A percentile compares a stretch with the other conserved stretches of the same genome.
These are phyloP conservation scores for Pulveroboletus sp. DNA, from an alignment of 768 basidiomycete genomes.

Conservation along the genomic window DNA sequence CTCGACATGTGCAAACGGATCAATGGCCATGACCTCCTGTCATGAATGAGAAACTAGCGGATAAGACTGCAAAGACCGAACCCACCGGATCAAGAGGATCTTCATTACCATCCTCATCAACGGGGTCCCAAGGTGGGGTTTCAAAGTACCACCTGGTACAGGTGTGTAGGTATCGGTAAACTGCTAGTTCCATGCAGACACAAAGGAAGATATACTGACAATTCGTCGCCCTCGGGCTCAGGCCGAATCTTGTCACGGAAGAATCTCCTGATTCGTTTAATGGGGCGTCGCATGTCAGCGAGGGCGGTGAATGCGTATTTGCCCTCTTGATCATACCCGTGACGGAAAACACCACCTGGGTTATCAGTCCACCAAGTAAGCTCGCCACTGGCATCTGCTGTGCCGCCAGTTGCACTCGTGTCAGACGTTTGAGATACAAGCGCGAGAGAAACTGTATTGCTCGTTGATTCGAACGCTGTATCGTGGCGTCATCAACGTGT, in stretches of 20 bases:
- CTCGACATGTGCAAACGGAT: slow-evolving; percentile 7
- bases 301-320: slow-evolving; percentile 20
- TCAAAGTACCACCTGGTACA: slow-evolving; percentile 18
- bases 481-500: not conserved
- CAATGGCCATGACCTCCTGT: slow-evolving; percentile 3
- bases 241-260: slow-evolving; percentile 15
- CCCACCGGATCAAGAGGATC: slow-evolving; percentile 19
- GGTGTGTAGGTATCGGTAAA: not conserved
- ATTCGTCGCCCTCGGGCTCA: slow-evolving; percentile 11
- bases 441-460: slow-evolving; percentile 21
- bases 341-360: slow-evolving; percentile 17
- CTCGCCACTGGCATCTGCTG: not conserved
- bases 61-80: not conserved
- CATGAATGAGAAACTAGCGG: not conserved
- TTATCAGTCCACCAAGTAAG: slow-evolving; percentile 20
- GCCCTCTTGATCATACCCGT: slow-evolving; percentile 16
- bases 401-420: not conserved
- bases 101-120: slow-evolving; percentile 24
- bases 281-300: slow-evolving; percentile 15
- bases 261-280: slow-evolving; percentile 5
- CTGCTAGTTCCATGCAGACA: too few relatives aligned
- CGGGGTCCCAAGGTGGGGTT: slow-evolving; percentile 24
- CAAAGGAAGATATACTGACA: slow-evolving; percentile 13
- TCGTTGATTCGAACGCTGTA: slow-evolving; percentile 7
- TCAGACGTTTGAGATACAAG: slow-evolving; percentile 13